Evolutionary conservation across 257 asterid genomes (phyloP).

Genomic region (Fraxinus excelsior): DNA sequence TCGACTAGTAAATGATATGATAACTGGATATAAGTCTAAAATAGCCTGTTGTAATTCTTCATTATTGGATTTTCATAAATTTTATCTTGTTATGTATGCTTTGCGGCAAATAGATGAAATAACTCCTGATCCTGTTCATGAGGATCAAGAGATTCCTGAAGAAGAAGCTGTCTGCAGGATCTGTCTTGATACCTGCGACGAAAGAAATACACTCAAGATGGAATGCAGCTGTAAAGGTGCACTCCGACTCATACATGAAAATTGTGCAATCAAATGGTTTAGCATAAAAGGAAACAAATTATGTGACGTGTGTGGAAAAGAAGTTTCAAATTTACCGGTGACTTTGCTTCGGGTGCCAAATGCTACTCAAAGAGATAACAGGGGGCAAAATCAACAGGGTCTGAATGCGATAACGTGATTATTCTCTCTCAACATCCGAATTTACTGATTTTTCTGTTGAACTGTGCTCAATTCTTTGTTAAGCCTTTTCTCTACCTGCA

Average conservation of each 20-base stretch:
- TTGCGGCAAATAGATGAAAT: slow-evolving; percentile 56
- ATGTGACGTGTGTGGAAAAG: slow-evolving; percentile 85
- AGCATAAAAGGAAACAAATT: slow-evolving; percentile 55
- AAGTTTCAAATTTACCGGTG: slow-evolving; percentile 82
- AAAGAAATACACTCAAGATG: slow-evolving; percentile 71
- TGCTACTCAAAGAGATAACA: slow-evolving; percentile 39
- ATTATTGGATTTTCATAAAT: not conserved
- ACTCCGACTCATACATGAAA: slow-evolving; percentile 70
- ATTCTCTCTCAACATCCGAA: not conserved
- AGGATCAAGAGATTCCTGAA: slow-evolving; percentile 94
- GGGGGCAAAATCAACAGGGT: slow-evolving; percentile 38
- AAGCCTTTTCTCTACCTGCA: not conserved
- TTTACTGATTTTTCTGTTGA: not conserved
- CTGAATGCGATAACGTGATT: slow-evolving; percentile 46
- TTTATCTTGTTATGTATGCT: slow-evolving; percentile 10
- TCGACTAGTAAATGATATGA: slow-evolving; percentile 1
- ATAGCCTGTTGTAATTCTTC: not conserved
- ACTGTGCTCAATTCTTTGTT: not conserved
- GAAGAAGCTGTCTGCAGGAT: slow-evolving; percentile 97
- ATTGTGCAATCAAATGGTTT: slow-evolving; percentile 94
- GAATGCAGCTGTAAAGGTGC: slow-evolving; percentile 98
- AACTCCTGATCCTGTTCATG: slow-evolving; percentile 57
- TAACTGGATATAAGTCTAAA: not conserved
- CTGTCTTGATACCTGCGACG: slow-evolving; percentile 81
- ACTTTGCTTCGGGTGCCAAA: slow-evolving; percentile 70